Evolutionary conservation across 1,284 basidiomycete genomes (phyloP).

Genomic region (Leccinum pachyderme): DNA sequence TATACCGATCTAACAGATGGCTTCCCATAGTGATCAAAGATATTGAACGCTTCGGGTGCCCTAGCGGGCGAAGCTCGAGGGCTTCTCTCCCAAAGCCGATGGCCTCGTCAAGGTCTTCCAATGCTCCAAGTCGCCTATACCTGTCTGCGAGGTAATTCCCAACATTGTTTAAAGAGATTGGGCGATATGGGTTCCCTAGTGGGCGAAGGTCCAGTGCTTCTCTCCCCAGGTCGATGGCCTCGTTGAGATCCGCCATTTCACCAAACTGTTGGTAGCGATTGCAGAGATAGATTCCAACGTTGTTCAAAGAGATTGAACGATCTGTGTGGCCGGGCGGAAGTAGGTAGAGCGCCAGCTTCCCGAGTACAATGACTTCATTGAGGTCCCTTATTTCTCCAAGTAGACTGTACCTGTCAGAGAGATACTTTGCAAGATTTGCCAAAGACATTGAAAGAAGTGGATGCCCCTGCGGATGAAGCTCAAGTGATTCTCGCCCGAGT

Average conservation of each 20-base stretch:
- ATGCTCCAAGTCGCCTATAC: not conserved
- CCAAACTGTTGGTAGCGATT: not conserved
- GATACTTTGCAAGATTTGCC: not conserved
- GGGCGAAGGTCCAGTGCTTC: not conserved
- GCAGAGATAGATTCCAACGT: not conserved
- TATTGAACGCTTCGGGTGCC: not conserved
- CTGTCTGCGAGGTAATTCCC: not conserved
- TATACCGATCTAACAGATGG: not conserved
- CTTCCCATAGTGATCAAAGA: not conserved
- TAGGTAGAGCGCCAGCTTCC: not conserved
- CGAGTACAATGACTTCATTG: conserved; percentile 2
- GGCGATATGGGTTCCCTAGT: not conserved
- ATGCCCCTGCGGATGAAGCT: not conserved
- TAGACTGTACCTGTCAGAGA: not conserved
- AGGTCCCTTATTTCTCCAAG: not conserved
- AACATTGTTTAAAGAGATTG: not conserved
- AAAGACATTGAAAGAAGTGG: not conserved
- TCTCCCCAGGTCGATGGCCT: not conserved
- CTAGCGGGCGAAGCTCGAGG: not conserved
- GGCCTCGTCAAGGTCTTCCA: not conserved
- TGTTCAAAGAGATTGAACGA: not conserved
- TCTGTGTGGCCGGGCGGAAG: not conserved
- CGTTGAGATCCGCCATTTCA: conserved; percentile 2
- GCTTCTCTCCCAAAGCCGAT: not conserved
- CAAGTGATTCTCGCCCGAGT: not conserved